Evolutionary conservation across 1,284 basidiomycete species (phyloP), one percentile per base, ranked within the genome.

Genomic region (Cystobasidium sp.): DNA sequence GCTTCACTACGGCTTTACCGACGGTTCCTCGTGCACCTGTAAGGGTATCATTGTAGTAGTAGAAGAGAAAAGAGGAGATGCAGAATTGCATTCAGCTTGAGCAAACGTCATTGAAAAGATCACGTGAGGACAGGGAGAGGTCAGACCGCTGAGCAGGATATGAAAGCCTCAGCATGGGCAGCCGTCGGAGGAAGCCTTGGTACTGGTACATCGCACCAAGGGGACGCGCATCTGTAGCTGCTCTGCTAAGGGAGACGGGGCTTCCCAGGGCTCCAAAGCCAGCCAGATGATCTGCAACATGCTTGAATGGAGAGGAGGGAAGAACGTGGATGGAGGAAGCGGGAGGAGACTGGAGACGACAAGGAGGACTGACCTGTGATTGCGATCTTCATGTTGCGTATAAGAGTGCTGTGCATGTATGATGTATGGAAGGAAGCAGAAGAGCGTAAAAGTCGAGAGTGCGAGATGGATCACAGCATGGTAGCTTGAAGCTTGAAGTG

Each of bases 321-420:
- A 31, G 31, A 31, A 31, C 16, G 53, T 37, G n/a, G 7, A 22
- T 18, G 37, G n/a, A 6, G 31, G 39, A 43, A 59, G 56, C 10
- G 6, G 6, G 49, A 66, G n/a, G 39, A 31, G n/a, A 37, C 31
- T 31, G 10, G 18, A 52, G 64, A 22, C 6, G 39, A 37, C 6
- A 46, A 12, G 39, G 20, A 20, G 43, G 18, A 56, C 68, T 24
- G 55, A 70, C 68, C 68, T 24, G 68, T 70, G 44, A 70, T 70
- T 47, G 68, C 68, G 39, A 70, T 62, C 58, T 70, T 70, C 58
- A 70, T 49, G 24, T 68, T 68, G 12, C 16, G 22, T 39, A 14
- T 18, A 20, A 63, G 43, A 1, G 61, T 6, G 43, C 6, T 14
- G 20, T 49, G 31, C 59, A 46, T 44, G 59, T 44, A 20, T 18